Conservation (phyloP, 1,139 yeast genomes). For the Kurtzmaniella quercitrusa region DNA sequence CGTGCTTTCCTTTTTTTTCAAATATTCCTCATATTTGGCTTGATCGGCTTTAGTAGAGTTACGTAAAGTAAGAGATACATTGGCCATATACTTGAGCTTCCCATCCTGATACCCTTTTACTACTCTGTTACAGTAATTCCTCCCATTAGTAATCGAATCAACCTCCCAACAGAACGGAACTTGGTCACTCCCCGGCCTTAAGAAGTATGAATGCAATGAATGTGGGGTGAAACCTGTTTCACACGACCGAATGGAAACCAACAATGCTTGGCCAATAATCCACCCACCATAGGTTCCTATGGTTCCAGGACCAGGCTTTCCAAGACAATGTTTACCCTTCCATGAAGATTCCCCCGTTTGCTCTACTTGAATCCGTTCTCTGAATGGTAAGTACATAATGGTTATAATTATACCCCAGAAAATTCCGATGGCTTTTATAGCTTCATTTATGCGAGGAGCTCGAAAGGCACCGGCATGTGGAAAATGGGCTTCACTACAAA, state of each 20-base stretch:
- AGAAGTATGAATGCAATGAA: slow-evolving; percentile 32
- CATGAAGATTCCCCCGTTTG: slow-evolving; percentile 16
- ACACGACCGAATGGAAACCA: slow-evolving; percentile 27
- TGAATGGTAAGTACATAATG: slow-evolving; percentile 8
- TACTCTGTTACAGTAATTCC: slow-evolving; percentile 55
- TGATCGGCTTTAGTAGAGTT: slow-evolving; percentile 24
- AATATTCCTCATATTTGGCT: slow-evolving; percentile 22
- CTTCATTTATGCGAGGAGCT: no score
- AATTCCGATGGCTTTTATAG: not conserved
- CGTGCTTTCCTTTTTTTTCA: slow-evolving; percentile 8
- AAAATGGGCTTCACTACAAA: no score
- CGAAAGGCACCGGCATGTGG: no score
- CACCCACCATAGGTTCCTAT: slow-evolving; percentile 36
- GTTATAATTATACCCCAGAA: not conserved
- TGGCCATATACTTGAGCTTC: slow-evolving; percentile 47
- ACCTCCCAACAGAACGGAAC: slow-evolving; percentile 31
- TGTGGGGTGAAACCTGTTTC: slow-evolving; percentile 32
- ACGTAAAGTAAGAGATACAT: slow-evolving; percentile 44
- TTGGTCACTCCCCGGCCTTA: slow-evolving; percentile 20
- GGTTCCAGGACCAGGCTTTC: slow-evolving; percentile 21
- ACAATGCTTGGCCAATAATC: slow-evolving; percentile 32
- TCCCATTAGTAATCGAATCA: slow-evolving; percentile 45
- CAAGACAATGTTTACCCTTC: slow-evolving; percentile 21
- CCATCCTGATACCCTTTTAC: slow-evolving; percentile 54
- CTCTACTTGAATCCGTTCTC: slow-evolving; percentile 19